A percentile compares a stretch with the other conserved stretches of the same genome.
phyloP scores from a whole-genome alignment of 768 basidiomycete species.

The Pisolithus orientalis region DNA sequence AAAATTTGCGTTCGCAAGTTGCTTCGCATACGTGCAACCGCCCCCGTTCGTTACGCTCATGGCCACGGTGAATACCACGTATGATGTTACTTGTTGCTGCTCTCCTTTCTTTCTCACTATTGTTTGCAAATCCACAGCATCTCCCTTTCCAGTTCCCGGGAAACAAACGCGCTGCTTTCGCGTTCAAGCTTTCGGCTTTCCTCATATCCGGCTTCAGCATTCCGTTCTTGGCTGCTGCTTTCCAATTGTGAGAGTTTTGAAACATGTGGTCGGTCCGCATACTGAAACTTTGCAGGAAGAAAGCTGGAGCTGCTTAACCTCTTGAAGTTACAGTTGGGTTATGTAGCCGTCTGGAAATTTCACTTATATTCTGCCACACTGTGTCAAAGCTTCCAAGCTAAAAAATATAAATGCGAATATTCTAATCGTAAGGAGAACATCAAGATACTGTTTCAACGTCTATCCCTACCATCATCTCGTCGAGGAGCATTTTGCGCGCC shows the following conservation, averaged over 20 bases:
- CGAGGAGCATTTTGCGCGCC: conserved; percentile 32
- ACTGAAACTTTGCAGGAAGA: conserved; percentile 33
- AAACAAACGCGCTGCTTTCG: conserved; percentile 43
- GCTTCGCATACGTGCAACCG: conserved; percentile 17
- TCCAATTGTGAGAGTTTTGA: conserved; percentile 51
- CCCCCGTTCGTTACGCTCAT: conserved; percentile 40
- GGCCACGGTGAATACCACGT: conserved; percentile 51
- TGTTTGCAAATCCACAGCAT: conserved; percentile 32
- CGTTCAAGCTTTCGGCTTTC: conserved; percentile 25
- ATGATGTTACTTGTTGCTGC: conserved; percentile 7
- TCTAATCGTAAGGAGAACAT: neutral
- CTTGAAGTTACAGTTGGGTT: conserved; percentile 1
- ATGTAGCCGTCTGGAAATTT: neutral
- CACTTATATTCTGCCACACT: neutral
- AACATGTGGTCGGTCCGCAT: neutral
- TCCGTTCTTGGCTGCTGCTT: conserved; percentile 56
- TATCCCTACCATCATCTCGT: conserved; percentile 23
- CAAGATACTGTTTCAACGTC: conserved; percentile 10
- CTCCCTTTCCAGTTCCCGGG: conserved; percentile 51
- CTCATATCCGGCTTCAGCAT: conserved; percentile 56
- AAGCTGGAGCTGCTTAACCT: conserved; percentile 21
- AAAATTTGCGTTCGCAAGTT: conserved; percentile 34
- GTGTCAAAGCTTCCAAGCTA: neutral
- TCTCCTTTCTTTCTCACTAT: conserved; percentile 3
- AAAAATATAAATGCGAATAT: too few relatives aligned